Evolutionary conservation across 2,329 filamentous ascomycete genomes (phyloP).

Genomic region (Penicillium brasilianum): DNA sequence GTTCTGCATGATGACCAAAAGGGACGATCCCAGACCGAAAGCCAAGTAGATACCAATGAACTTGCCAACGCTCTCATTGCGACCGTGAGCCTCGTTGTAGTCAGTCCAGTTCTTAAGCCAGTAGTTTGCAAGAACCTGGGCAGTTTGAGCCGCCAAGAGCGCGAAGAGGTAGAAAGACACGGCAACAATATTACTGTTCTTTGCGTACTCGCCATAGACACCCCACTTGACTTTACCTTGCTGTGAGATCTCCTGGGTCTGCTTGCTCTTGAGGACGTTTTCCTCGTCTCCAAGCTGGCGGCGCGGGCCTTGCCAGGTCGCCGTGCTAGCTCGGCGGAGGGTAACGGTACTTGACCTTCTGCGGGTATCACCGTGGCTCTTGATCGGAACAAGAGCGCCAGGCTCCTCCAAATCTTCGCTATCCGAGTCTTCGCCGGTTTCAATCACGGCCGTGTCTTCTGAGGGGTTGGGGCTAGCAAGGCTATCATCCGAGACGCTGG

Average conservation of each 20-base stretch:
- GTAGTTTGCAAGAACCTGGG: constrained; percentile 80
- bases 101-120: constrained; percentile 97
- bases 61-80: constrained; percentile 79
- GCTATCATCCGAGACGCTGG: constrained; percentile 64
- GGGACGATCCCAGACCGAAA: constrained; percentile 84
- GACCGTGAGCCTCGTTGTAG: constrained; percentile 68
- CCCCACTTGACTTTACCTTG: constrained; percentile 98
- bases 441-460: constrained; percentile 59
- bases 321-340: constrained; percentile 85
- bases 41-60: constrained; percentile 96
- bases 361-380: constrained; percentile 62
- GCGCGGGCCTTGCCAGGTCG: constrained; percentile 83
- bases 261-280: constrained; percentile 73
- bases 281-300: constrained; percentile 86
- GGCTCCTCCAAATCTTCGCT: constrained; percentile 71
- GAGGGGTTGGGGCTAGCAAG: constrained; percentile 73
- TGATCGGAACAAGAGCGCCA: constrained; percentile 77
- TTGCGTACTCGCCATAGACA: constrained; percentile 93
- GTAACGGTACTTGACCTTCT: constrained; percentile 74
- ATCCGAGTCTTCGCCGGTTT: constrained; percentile 59
- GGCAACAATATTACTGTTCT: constrained; percentile 85
- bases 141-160: constrained; percentile 78
- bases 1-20: constrained; percentile 87
- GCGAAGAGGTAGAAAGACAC: constrained; percentile 79
- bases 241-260: constrained; percentile 84